Conservation (phyloP, 2,329 filamentous ascomycete genomes). For the Colletotrichum karsti region DNA sequence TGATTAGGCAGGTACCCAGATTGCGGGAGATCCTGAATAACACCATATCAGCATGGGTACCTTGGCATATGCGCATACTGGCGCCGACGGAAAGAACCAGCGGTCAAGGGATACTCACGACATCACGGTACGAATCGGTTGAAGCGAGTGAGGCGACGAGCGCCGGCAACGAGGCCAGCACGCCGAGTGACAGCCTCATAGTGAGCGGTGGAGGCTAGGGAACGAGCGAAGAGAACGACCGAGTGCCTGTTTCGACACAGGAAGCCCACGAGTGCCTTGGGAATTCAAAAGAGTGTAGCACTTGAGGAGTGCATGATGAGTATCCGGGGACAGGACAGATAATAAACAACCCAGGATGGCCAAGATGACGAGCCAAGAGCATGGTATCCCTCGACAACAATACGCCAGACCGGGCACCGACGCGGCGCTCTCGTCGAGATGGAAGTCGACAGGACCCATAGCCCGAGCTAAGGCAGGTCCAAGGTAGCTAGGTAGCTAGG, state of each 20-base stretch:
- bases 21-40: conserved; percentile 39
- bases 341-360: conserved; percentile 22
- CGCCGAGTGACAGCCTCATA: conserved; percentile 26
- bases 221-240: background rate
- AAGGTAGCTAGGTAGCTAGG: background rate
- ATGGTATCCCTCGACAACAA: background rate
- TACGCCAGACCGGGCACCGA: background rate
- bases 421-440: background rate
- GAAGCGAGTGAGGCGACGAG: conserved; percentile 27
- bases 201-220: background rate
- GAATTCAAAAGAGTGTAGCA: background rate
- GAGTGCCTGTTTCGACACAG: conserved; percentile 7
- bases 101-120: conserved; percentile 10
- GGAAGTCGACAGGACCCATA: conserved; percentile 4
- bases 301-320: background rate
- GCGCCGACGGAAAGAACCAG: background rate
- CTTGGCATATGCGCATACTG: background rate
- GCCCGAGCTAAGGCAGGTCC: conserved; percentile 6
- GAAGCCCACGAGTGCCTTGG: conserved; percentile 2
- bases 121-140: conserved; percentile 30
- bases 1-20: conserved; percentile 49
- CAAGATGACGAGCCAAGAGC: background rate
- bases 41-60: background rate
- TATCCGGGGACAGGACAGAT: background rate
- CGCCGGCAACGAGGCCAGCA: conserved; percentile 28